Conservation (phyloP, 106 monocot species). For the Apostasia shenzhenica region DNA sequence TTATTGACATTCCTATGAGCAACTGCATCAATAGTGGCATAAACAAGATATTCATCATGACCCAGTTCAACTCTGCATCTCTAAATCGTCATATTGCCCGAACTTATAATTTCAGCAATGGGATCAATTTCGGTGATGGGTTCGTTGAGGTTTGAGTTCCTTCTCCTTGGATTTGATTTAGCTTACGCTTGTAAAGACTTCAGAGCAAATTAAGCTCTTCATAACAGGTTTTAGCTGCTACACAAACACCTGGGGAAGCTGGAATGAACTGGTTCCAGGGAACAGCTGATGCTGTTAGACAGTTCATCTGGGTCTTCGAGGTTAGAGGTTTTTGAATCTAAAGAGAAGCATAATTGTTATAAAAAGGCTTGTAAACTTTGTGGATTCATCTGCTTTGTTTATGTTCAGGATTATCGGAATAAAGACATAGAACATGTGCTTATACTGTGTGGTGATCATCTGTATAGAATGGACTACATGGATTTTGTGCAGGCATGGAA, state of each 20-base stretch:
- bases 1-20: conserved; percentile 89
- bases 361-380: not conserved
- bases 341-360: not conserved
- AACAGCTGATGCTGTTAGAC: conserved; percentile 96
- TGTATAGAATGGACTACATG: conserved; percentile 96
- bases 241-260: conserved; percentile 82
- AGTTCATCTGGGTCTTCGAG: conserved; percentile 94
- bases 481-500: conserved; percentile 70
- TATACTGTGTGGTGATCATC: conserved; percentile 81
- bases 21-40: conserved; percentile 95
- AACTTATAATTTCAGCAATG: conserved; percentile 70
- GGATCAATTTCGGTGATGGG: conserved; percentile 68
- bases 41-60: conserved; percentile 87
- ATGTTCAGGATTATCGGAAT: conserved; percentile 54
- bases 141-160: conserved; percentile 62
- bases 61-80: conserved; percentile 85
- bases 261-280: conserved; percentile 97
- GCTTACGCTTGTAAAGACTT: not conserved
- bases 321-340: conserved; percentile 13
- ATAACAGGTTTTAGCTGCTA: conserved; percentile 77
- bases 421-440: conserved; percentile 77
- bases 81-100: conserved; percentile 78
- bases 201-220: not conserved
- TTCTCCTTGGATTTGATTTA: not conserved
- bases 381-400: not conserved